Base-by-base conservation (phyloP, 2,329 filamentous ascomycete genomes). In the Chrysosphaeria jannelii region DNA sequence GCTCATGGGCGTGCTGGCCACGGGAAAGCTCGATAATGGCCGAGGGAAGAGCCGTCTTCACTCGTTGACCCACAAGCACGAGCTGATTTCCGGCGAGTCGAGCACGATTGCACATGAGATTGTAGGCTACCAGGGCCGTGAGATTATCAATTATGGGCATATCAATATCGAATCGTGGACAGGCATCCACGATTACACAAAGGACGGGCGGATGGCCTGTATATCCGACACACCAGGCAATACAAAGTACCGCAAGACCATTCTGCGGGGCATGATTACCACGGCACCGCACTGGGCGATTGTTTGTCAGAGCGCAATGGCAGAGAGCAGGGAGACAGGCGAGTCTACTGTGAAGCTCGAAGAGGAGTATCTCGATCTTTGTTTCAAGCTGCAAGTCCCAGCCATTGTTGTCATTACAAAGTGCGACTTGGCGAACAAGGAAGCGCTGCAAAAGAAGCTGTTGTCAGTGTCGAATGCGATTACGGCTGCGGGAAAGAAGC, bases 221-320 rank as follows among this genome's bases (percentile, higher is more conserved):
- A 51, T 93, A 5, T 75, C 78, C 1, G 85, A 97, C 42, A 88
- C 81, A 21, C 81, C 81, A 10, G 85, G 85, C 0, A 74, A 89
- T 31, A 69, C 79, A 18, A 64, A 78, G 21, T 97, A 85, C 42
- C 61, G 78, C 22, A 66, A 85, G 26, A 93, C 81, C 5, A 81
- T 76, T 3, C 51, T 93, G 25, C 62, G 81, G 28, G 78, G 79
- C 1, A 51, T 97, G n/a, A 57, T 97, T 31, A 85, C 79, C 21
- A 93, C 85, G 79, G 72, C 74, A 18, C 85, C 85, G 6, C 78
- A 93, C 39, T 97, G 85, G 68, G 78, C 74, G 2, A 43, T 90
- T 12, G 53, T 93, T 3, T 91, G 88, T 33, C 63, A 93, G 29
- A 23, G 14, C 4, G 21, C 28, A 1, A 65, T 76, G 22, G 76